Evolutionary conservation across 2,329 filamentous ascomycete species (phyloP).

Genomic region (Septoria petroselini): DNA sequence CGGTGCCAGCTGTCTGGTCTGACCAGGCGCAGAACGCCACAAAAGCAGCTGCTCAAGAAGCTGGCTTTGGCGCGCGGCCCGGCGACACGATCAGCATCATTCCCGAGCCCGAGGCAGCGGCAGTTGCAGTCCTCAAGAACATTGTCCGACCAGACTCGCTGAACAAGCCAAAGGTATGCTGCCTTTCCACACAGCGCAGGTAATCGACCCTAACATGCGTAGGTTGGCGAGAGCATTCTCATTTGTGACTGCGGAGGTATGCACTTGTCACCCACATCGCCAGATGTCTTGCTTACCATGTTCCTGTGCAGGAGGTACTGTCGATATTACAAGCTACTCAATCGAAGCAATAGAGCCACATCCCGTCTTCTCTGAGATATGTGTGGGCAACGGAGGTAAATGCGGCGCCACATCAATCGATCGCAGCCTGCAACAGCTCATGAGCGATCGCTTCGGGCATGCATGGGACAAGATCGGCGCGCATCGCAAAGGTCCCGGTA

Average conservation of each 20-base stretch:
- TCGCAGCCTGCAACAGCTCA: slow-evolving; percentile 20
- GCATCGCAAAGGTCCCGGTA: slow-evolving; percentile 15
- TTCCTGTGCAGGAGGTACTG: no score
- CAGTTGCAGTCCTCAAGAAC: slow-evolving; percentile 18
- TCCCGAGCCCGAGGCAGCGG: slow-evolving; percentile 30
- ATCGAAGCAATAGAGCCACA: slow-evolving; percentile 14
- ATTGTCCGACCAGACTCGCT: slow-evolving; percentile 12
- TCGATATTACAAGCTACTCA: slow-evolving; percentile 21
- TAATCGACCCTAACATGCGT: slow-evolving; percentile 1
- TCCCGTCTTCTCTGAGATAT: slow-evolving; percentile 19
- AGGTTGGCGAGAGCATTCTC: slow-evolving; percentile 18
- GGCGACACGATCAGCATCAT: slow-evolving; percentile 29
- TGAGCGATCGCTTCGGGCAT: slow-evolving; percentile 18
- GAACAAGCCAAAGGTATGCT: no score
- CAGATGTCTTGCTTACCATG: no score
- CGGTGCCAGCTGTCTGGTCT: slow-evolving; percentile 32
- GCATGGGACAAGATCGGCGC: slow-evolving; percentile 13
- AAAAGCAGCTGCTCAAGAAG: slow-evolving; percentile 20
- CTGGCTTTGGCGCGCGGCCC: slow-evolving; percentile 25
- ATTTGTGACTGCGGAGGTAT: slow-evolving; percentile 23
- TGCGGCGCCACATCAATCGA: slow-evolving; percentile 22
- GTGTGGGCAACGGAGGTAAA: slow-evolving; percentile 19
- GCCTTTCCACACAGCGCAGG: no score
- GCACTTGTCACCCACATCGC: no score
- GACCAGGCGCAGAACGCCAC: slow-evolving; percentile 29